Evolutionary conservation across 2,329 filamentous ascomycete genomes (phyloP).

Genomic region (Fusarium phyllophilum): DNA sequence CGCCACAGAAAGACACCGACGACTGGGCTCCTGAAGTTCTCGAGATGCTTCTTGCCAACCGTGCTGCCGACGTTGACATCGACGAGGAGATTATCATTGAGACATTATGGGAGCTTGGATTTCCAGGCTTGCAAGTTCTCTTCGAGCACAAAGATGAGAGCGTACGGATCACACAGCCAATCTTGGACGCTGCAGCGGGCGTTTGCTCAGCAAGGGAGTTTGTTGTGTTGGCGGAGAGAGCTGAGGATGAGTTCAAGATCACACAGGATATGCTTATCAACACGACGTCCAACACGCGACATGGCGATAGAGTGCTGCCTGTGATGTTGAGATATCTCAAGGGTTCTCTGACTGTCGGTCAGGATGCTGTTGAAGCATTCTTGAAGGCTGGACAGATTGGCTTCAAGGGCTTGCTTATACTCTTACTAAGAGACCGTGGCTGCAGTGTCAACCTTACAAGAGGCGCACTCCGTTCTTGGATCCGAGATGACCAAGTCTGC

Average conservation of each 20-base stretch:
- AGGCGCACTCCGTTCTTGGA: constrained; percentile 21
- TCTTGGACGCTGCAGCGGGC: constrained; percentile 21
- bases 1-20: constrained; percentile 14
- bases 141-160: constrained; percentile 19
- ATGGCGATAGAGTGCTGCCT: constrained; percentile 22
- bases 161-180: constrained; percentile 12
- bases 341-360: constrained; percentile 4
- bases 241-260: constrained; percentile 23
- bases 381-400: constrained; percentile 20
- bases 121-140: constrained; percentile 15
- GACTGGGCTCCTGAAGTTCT: constrained; percentile 28
- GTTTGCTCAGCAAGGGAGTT: constrained; percentile 26
- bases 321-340: constrained; percentile 21
- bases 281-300: constrained; percentile 14
- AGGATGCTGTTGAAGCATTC: constrained; percentile 22
- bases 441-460: constrained; percentile 19
- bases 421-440: constrained; percentile 18
- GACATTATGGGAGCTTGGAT: constrained; percentile 13
- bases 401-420: constrained; percentile 23
- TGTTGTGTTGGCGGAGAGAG: constrained; percentile 5
- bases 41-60: constrained; percentile 25
- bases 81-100: constrained; percentile 21
- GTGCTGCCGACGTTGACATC: constrained; percentile 23
- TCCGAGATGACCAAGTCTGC: constrained; percentile 16
- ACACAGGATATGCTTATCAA: constrained; percentile 31